Base-by-base conservation (phyloP, 805 yeast genomes). In the Candida taoyuanica region DNA sequence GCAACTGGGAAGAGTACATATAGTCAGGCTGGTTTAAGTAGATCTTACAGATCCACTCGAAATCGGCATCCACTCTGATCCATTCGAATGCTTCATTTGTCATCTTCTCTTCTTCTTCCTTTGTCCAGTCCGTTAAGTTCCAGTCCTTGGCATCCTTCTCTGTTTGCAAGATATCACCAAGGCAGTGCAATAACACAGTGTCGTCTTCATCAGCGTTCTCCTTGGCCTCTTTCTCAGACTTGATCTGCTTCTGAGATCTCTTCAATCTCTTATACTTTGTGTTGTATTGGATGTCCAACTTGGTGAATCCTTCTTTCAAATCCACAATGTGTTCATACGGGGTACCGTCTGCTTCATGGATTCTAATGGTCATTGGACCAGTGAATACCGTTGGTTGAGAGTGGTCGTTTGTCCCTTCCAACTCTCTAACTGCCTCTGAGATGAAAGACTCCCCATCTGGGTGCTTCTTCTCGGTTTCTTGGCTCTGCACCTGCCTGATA, bases 311-410 rank as follows among this genome's bases (percentile, higher is more conserved):
- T 31, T 91, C 97, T 50, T 87, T 85, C 36, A 93, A 66, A 48
- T 87, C 94, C 17, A 93, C 96, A 33, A 93, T 91, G 58, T 93
- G 99, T 55, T 93, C 99, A 56, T 93, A 93, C 0, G 99, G 98
- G 0, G 98, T 87, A 7, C 98, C 98, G 60, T 93, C 98, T 0
- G 96, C 94, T 55, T 93, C 99, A 57, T 93, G 98, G 26, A 93
- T 89, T 53, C 98, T 70, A 26, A 93, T 85, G 0, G 99, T 93
- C 85, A 93, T 86, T 0, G 98, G 96, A 0, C 99, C 99, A 0
- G 85, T 74, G 54, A 89, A 86, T 2, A 80, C 72, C 2, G 19
- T 36, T 21, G 31, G 33, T 11, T 15, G 26, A 7, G 27, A 29
- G 7, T 33, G 7, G 4, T 27, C 15, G 6, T 27, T 20, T 7